Evolutionary conservation across 805 yeast species (phyloP).

Genomic region (Komagataella phaffii): DNA sequence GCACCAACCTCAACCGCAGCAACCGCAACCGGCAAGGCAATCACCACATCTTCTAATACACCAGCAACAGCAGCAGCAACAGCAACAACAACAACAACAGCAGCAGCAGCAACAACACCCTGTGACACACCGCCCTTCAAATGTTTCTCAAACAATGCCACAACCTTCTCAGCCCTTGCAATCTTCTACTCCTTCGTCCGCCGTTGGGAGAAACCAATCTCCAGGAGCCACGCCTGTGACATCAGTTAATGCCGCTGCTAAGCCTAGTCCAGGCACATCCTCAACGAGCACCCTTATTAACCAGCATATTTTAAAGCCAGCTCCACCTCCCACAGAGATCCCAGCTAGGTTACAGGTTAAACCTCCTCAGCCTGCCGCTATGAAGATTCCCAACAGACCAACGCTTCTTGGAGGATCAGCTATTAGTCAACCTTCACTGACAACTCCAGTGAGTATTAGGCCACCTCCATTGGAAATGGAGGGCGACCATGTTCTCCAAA

Average conservation of each 20-base stretch:
- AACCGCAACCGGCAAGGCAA: conserved; percentile 7
- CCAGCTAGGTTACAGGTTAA: conserved; percentile 55
- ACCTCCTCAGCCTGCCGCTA: conserved; percentile 50
- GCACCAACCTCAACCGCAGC: conserved; percentile 6
- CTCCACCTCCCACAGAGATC: conserved; percentile 58
- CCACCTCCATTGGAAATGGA: conserved; percentile 77
- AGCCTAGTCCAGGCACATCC: conserved; percentile 14
- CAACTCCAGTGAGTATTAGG: conserved; percentile 62
- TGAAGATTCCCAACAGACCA: conserved; percentile 58
- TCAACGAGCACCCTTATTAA: conserved; percentile 5
- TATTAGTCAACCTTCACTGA: conserved; percentile 50
- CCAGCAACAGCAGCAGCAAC: conserved; percentile 6
- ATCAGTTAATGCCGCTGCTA: conserved; percentile 35
- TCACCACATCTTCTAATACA: conserved; percentile 1
- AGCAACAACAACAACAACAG: conserved; percentile 7
- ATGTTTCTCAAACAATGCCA: neutral
- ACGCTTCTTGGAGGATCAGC: conserved; percentile 79
- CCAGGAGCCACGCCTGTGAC: conserved; percentile 26
- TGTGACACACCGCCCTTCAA: conserved; percentile 5
- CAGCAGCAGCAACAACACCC: conserved; percentile 8
- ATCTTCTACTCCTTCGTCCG: conserved; percentile 1
- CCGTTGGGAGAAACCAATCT: conserved; percentile 11
- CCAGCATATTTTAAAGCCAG: conserved; percentile 21
- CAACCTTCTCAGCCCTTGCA: neutral
- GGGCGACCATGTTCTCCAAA: conserved; percentile 73